Percentiles rank a stretch among this genome's conserved stretches.
Evolutionary conservation across 2,329 filamentous ascomycete species (phyloP).

Genomic region (Cryphonectria nitschkei): DNA sequence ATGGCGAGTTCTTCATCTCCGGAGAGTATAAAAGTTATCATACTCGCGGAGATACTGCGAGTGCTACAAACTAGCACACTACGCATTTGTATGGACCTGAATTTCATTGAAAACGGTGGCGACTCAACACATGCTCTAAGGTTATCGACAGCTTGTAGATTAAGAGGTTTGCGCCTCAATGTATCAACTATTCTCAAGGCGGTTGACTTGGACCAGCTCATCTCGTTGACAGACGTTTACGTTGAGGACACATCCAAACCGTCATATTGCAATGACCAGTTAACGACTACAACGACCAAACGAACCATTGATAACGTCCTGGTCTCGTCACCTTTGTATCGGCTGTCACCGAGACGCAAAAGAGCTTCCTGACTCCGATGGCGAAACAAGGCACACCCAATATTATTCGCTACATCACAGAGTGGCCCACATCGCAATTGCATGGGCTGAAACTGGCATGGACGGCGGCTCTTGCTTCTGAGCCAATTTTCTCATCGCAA

Average conservation of each 20-base stretch:
- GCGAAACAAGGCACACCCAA: not conserved
- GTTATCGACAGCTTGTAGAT: not conserved
- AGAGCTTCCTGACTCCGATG: not conserved
- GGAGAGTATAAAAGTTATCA: not conserved
- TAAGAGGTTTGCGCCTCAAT: not conserved
- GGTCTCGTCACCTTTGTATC: not conserved
- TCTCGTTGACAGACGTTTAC: not conserved
- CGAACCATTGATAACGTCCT: not conserved
- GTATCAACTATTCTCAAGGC: not conserved
- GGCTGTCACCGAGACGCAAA: not conserved
- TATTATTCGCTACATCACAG: not conserved
- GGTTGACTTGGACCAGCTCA: not conserved
- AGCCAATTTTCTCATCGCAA: not conserved
- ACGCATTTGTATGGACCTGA: not conserved
- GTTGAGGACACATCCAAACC: not conserved
- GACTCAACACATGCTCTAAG: not conserved
- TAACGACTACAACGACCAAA: not conserved
- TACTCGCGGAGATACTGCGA: not conserved
- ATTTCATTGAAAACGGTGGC: not conserved
- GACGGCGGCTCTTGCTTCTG: not conserved
- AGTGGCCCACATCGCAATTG: not conserved
- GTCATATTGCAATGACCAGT: not conserved
- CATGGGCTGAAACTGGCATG: not conserved
- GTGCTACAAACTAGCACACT: not conserved
- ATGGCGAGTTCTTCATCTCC: not conserved